Percentiles rank a stretch among this genome's conserved stretches.
phyloP scores from a whole-genome alignment of 1,284 basidiomycete genomes.

The Rhodotorula sp. region DNA sequence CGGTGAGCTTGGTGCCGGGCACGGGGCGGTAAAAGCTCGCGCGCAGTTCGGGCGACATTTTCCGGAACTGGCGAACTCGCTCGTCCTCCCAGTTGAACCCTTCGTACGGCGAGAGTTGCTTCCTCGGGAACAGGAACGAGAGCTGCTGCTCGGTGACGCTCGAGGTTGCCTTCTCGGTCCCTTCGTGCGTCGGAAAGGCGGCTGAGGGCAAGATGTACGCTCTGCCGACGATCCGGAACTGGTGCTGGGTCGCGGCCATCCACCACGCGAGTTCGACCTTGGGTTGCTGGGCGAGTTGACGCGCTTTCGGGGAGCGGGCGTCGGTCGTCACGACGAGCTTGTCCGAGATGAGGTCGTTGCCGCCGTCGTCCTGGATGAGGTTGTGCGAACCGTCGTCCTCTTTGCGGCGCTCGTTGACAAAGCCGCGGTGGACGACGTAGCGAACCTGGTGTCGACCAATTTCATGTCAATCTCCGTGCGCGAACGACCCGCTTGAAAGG shows the following conservation, averaged over 20 bases:
- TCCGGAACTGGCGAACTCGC: slow-evolving; percentile 48
- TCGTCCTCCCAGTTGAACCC: slow-evolving; percentile 50
- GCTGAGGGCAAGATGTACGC: slow-evolving; percentile 48
- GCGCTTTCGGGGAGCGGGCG: slow-evolving; percentile 48
- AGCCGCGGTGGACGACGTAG: slow-evolving; percentile 51
- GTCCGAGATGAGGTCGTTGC: slow-evolving; percentile 43
- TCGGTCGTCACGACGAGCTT: slow-evolving; percentile 50
- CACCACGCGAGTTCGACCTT: slow-evolving; percentile 50
- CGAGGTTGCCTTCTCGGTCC: background rate
- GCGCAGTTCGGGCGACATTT: slow-evolving; percentile 48
- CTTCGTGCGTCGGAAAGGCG: slow-evolving; percentile 9
- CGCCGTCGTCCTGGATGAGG: slow-evolving; percentile 41
- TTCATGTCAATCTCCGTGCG: background rate
- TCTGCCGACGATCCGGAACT: slow-evolving; percentile 48
- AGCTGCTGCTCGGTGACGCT: background rate
- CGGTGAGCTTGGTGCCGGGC: slow-evolving; percentile 44
- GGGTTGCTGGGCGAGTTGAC: slow-evolving; percentile 44
- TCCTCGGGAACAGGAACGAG: slow-evolving; percentile 26
- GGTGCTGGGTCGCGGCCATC: slow-evolving; percentile 47
- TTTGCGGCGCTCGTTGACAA: slow-evolving; percentile 49
- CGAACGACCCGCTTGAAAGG: too few species aligned
- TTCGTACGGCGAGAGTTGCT: slow-evolving; percentile 29
- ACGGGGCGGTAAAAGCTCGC: slow-evolving; percentile 50
- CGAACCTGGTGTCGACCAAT: slow-evolving; percentile 33
- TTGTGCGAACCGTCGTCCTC: slow-evolving; percentile 39